Evolutionary conservation across 2,329 filamentous ascomycete species (phyloP).

Genomic region (Sarocladium brachiariae): DNA sequence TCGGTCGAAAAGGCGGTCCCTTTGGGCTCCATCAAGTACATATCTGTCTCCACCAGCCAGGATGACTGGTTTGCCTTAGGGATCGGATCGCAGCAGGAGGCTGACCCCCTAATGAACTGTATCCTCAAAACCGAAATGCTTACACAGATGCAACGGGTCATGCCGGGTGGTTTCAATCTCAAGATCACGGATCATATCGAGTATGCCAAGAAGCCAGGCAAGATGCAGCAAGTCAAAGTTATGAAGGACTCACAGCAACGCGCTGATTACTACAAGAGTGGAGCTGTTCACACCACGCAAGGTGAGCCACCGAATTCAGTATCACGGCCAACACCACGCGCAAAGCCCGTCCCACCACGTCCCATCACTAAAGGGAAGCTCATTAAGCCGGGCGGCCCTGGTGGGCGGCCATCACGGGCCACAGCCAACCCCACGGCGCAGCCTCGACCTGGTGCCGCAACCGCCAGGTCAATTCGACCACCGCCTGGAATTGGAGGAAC

Average conservation of each 20-base stretch:
- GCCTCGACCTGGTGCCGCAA: constrained; percentile 32
- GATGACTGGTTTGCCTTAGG: constrained; percentile 98
- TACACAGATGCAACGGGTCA: constrained; percentile 75
- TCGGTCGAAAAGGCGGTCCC: constrained; percentile 74
- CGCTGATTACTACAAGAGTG: constrained; percentile 89
- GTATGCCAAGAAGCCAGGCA: constrained; percentile 97
- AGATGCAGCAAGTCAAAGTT: constrained; percentile 81
- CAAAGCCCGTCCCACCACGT: constrained; percentile 76
- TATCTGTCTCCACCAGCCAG: constrained; percentile 71
- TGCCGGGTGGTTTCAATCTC: constrained; percentile 73
- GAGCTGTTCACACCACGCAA: constrained; percentile 75
- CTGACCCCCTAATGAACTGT: constrained; percentile 90
- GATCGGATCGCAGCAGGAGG: constrained; percentile 80
- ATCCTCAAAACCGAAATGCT: constrained; percentile 97
- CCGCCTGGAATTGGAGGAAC: constrained; percentile 24
- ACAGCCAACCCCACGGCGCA: constrained; percentile 41
- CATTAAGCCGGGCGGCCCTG: constrained; percentile 82
- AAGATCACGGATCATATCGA: constrained; percentile 81
- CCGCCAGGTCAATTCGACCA: constrained; percentile 24
- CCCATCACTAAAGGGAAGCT: constrained; percentile 92
- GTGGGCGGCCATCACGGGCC: constrained; percentile 69
- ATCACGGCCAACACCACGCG: constrained; percentile 79
- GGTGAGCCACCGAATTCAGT: constrained; percentile 79
- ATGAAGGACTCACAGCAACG: constrained; percentile 74
- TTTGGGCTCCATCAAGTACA: constrained; percentile 80